Conservation (phyloP, 495 filamentous ascomycete species). For the Acidomyces sp. region DNA sequence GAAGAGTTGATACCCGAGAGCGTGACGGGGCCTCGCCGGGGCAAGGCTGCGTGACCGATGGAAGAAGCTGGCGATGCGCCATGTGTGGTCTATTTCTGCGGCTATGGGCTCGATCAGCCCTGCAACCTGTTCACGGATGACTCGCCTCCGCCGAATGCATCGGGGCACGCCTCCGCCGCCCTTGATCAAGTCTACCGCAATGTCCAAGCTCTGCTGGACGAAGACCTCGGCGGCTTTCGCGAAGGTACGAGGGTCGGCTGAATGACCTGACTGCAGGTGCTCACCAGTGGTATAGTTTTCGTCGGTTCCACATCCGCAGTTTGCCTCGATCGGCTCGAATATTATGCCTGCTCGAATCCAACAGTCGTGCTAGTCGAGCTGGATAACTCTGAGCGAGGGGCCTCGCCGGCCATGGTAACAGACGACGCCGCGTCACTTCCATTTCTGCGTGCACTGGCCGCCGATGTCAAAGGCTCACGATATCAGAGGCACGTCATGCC, state of each 20-base stretch:
- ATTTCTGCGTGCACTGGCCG: constrained; percentile 8
- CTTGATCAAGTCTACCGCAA: constrained; percentile 9
- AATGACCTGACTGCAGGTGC: background rate
- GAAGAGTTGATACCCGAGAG: background rate
- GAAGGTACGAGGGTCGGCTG: constrained; percentile 9
- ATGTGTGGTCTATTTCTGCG: constrained; percentile 19
- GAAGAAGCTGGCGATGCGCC: constrained; percentile 9
- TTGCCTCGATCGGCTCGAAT: constrained; percentile 14
- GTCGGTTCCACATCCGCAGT: constrained; percentile 6
- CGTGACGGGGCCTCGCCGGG: background rate
- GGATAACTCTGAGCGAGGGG: background rate
- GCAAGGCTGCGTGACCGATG: constrained; percentile 8
- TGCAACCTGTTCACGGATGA: constrained; percentile 7
- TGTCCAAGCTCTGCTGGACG: constrained; percentile 15
- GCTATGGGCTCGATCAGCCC: constrained; percentile 5
- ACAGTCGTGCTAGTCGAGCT: constrained; percentile 17
- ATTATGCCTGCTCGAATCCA: constrained; percentile 2
- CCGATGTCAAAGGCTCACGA: constrained; percentile 16
- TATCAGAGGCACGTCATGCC: constrained; percentile 17
- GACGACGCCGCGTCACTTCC: background rate
- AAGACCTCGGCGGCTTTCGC: constrained; percentile 15
- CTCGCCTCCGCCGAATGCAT: background rate
- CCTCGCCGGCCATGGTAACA: background rate
- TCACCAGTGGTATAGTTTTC: constrained; percentile 9
- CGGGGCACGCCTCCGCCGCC: background rate